Evolutionary conservation across 1,284 basidiomycete genomes (phyloP), one percentile per base, ranked within the genome.

Genomic region (Fomitiporia mediterranea): DNA sequence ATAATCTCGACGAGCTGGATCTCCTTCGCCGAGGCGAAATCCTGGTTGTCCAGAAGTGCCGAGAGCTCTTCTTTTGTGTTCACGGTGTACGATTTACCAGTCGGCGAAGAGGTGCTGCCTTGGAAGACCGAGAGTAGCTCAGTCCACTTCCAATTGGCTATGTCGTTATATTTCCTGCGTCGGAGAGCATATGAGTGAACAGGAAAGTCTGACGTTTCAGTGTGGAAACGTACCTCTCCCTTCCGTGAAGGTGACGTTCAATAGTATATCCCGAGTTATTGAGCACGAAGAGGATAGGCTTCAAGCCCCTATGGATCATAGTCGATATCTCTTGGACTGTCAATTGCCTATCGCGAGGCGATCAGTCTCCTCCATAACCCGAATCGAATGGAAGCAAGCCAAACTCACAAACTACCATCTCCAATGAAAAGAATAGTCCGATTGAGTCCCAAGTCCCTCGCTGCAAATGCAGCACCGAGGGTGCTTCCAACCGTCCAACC

Each of bases 191-290:
- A 34, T 17, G 6, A 23, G 8, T 39, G 13, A 34, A n/a, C n/a
- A n/a, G n/a, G n/a, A n/a, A n/a, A n/a, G n/a, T n/a, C n/a, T n/a
- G n/a, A n/a, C n/a, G n/a, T n/a, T n/a, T n/a, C 3, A 23, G 44
- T 13, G 23, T 27, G 46, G 25, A 32, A 19, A 63, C 69, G 58
- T 47, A 64, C 71, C 78, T 71, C 19, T 74, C 61, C 64, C 76
- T 77, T 19, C 86, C 90, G 67, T 91, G 85, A 61, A 93, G 80
- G 65, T 81, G 82, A 19, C 89, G 79, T 74, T 97, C 94, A 60
- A 96, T 94, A 42, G 86, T 86, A 69, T 94, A 94, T 0, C 94
- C 94, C 53, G 83, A 82, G 71, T 97, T 95, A 76, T 94, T 94
- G 56, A 97, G 74, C 13, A 98, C 76, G 69, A 94, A 92, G 51